Percentiles rank a stretch among this genome's conserved stretches.
These are phyloP conservation scores for Grigorovia humatica DNA, from an alignment of 805 yeast genomes.

Conservation along the genomic window DNA sequence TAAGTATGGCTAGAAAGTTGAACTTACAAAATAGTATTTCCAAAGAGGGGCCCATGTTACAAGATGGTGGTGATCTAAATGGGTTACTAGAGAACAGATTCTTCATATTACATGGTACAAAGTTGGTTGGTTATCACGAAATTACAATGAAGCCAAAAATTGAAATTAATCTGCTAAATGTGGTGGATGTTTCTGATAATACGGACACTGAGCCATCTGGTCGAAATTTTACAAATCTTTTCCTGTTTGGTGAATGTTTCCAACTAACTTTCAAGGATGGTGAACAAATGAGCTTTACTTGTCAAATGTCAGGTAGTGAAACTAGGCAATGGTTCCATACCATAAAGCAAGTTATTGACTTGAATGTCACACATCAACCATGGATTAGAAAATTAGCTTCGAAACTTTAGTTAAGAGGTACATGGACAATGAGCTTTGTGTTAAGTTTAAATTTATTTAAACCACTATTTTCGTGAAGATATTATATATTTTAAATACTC, in stretches of 20 bases:
- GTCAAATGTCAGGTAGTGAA: slow-evolving; percentile 49
- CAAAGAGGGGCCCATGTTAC: slow-evolving; percentile 66
- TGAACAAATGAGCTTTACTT: slow-evolving; percentile 77
- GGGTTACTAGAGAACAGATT: slow-evolving; percentile 57
- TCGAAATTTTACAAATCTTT: slow-evolving; percentile 64
- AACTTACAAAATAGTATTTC: slow-evolving; percentile 24
- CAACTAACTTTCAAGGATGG: slow-evolving; percentile 67
- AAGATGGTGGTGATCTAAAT: slow-evolving; percentile 85
- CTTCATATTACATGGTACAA: slow-evolving; percentile 62
- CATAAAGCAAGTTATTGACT: slow-evolving; percentile 45
- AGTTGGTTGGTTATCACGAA: slow-evolving; percentile 69
- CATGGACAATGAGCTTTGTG: no score
- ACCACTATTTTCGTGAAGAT: no score
- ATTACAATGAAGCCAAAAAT: slow-evolving; percentile 59
- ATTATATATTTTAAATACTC: no score
- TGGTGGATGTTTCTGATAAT: slow-evolving; percentile 33
- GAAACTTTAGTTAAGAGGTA: background rate
- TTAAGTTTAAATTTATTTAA: no score
- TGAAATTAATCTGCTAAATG: slow-evolving; percentile 63
- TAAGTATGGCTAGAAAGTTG: slow-evolving; percentile 32
- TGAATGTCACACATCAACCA: slow-evolving; percentile 48
- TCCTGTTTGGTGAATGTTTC: slow-evolving; percentile 63
- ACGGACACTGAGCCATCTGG: slow-evolving; percentile 19
- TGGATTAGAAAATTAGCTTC: slow-evolving; percentile 39
- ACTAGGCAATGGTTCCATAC: slow-evolving; percentile 56